Evolutionary conservation across 2,329 filamentous ascomycete genomes (phyloP), one percentile per base, ranked within the genome.

Genomic region (Phymatotrichopsis omnivora): DNA sequence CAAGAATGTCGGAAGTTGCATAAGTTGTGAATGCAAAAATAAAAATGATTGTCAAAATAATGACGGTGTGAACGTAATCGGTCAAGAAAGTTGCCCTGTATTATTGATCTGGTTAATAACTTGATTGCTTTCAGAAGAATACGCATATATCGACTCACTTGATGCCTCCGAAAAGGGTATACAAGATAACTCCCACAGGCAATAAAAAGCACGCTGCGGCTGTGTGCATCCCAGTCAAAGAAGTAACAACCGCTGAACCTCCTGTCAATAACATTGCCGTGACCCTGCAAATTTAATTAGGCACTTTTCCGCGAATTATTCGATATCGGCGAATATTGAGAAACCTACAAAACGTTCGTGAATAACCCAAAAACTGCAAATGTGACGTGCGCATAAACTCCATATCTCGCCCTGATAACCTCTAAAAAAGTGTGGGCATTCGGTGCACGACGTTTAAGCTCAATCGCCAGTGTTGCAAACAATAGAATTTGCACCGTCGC

Each of bases 181-280:
- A 93, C 0, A 84, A 67, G 2, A 87, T 75, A 22, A 93, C 83
- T 55, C 84, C 83, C 6, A 91, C 66, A 0, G 85, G 85, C 2
- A 93, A 69, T 31, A 93, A 67, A 65, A 86, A 93, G 60, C 84
- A 91, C 47, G 84, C 86, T 1, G 86, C 86, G 7, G 80, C 78
- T 11, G 82, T 85, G 24, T 75, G 73, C 62, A 87, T 78, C 23
- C 82, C 83, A 1, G 81, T 85, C 39, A 87, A 65, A 8, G 78
- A 72, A 30, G 67, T 74, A 54, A 83, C 73, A 0, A 89, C 86
- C 4, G 82, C 82, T 8, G 78, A 77, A 31, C 85, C 86, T 49
- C 87, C 86, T 14, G 85, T 85, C 51, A 94, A 73, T 38, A 94
- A 67, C 85, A 93, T 93, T 37, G 85, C 78, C 2, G 85, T 89